phyloP scores from a whole-genome alignment of 2,329 filamentous ascomycete species.

The Teratosphaeria pseudoeucalypti region DNA sequence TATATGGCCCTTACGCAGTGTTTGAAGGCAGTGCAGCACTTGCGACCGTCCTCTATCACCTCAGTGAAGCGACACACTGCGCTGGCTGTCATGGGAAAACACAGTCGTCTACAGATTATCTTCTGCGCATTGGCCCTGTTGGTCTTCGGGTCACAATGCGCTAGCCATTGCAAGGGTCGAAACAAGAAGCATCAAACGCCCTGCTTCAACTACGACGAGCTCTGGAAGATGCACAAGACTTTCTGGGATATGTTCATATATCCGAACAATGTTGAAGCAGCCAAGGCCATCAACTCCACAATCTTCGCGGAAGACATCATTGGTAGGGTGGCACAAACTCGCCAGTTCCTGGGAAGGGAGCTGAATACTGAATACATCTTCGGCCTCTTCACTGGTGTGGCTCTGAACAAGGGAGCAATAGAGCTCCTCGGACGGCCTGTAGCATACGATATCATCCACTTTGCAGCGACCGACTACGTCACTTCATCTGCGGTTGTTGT shows the following conservation, averaged over 20 bases:
- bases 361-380: slow-evolving; percentile 3
- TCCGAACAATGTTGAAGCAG: slow-evolving; percentile 1
- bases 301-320: slow-evolving; percentile 1
- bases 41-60: too few species aligned
- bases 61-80: too few species aligned
- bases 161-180: background rate
- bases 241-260: slow-evolving; percentile 1
- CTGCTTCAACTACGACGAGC: background rate
- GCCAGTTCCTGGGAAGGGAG: slow-evolving; percentile 1
- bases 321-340: background rate
- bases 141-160: background rate
- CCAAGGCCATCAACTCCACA: slow-evolving; percentile 1
- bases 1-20: too few species aligned
- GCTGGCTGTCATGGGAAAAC: too few species aligned
- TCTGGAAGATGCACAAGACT: slow-evolving; percentile 1
- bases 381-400: slow-evolving; percentile 1
- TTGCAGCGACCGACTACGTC: slow-evolving; percentile 1
- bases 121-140: background rate
- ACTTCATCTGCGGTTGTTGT: background rate
- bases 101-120: too few species aligned
- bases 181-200: background rate
- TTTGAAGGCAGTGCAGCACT: too few species aligned
- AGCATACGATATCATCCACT: slow-evolving; percentile 1
- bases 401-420: background rate
- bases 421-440: background rate